phyloP scores from a whole-genome alignment of 2,329 filamentous ascomycete genomes.

The Penicillium freii region DNA sequence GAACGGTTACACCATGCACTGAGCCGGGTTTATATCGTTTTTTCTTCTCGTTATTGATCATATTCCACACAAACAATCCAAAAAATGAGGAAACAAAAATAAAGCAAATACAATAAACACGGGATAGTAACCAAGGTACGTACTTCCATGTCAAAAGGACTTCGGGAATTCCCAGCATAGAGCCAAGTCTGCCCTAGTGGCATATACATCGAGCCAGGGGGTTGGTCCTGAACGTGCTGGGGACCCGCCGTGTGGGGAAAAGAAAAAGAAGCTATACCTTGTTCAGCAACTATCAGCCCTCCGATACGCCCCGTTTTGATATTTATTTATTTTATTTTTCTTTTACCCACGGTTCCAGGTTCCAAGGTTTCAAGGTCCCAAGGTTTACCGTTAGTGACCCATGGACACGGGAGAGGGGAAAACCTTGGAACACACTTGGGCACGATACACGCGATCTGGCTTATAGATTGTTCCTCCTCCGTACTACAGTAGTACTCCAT shows the following conservation, averaged over 20 bases:
- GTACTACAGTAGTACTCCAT: neutral
- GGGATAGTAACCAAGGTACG: neutral
- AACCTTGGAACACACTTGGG: neutral
- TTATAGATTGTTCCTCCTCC: neutral
- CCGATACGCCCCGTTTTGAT: slow-evolving; percentile 4
- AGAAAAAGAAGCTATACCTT: neutral
- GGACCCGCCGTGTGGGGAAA: slow-evolving; percentile 8
- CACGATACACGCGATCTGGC: slow-evolving; percentile 1
- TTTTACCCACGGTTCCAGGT: no score
- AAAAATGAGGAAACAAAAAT: neutral
- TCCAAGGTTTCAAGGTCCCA: neutral
- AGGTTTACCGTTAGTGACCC: neutral
- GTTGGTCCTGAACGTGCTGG: slow-evolving; percentile 18
- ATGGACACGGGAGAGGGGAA: neutral
- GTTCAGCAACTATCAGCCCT: neutral
- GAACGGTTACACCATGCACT: neutral
- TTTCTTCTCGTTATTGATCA: neutral
- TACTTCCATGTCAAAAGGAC: no score
- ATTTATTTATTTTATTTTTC: no score
- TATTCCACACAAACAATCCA: neutral
- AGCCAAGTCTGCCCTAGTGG: slow-evolving; percentile 5
- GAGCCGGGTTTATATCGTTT: neutral
- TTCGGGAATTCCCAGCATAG: slow-evolving; percentile 8
- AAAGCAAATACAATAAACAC: neutral
- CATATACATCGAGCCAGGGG: slow-evolving; percentile 11